Conservation (phyloP, 1,139 yeast genomes). For the Candida labiduridarum region DNA sequence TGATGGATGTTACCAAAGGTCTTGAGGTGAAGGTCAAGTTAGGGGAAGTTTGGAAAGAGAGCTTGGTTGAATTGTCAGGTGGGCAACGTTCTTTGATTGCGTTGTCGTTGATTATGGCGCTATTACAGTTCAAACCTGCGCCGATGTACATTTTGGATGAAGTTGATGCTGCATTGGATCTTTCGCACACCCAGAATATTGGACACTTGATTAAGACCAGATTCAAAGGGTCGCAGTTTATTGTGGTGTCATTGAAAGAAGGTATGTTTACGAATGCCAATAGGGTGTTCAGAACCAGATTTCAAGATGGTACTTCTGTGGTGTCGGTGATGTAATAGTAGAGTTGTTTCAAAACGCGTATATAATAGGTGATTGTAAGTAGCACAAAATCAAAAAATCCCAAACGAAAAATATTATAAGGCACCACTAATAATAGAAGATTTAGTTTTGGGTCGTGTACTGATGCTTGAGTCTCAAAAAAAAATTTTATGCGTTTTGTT, state of each 20-base stretch:
- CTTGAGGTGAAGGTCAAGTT: constrained; percentile 87
- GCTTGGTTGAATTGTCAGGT: constrained; percentile 92
- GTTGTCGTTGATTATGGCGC: constrained; percentile 83
- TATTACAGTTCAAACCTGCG: constrained; percentile 93
- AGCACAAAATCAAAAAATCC: neutral
- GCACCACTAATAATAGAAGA: neutral
- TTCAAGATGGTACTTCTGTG: constrained; percentile 95
- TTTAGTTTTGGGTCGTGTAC: neutral
- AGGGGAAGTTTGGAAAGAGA: constrained; percentile 95
- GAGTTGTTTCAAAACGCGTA: constrained; percentile 3
- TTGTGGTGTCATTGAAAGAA: constrained; percentile 94
- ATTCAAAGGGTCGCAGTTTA: constrained; percentile 93
- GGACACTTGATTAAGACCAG: constrained; percentile 95
- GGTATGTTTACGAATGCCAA: constrained; percentile 99
- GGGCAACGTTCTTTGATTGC: constrained; percentile 97
- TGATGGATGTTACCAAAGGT: constrained; percentile 84
- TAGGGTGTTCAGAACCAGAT: constrained; percentile 87
- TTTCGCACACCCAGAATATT: constrained; percentile 95
- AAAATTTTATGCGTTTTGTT: neutral
- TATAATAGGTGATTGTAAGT: neutral
- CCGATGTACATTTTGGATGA: constrained; percentile 98
- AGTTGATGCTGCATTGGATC: constrained; percentile 96
- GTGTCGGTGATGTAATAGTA: constrained; percentile 59
- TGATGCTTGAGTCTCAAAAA: neutral
- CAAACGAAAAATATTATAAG: neutral